Conservation (phyloP, 2,329 filamentous ascomycete genomes). For the Fusarium multiceps region DNA sequence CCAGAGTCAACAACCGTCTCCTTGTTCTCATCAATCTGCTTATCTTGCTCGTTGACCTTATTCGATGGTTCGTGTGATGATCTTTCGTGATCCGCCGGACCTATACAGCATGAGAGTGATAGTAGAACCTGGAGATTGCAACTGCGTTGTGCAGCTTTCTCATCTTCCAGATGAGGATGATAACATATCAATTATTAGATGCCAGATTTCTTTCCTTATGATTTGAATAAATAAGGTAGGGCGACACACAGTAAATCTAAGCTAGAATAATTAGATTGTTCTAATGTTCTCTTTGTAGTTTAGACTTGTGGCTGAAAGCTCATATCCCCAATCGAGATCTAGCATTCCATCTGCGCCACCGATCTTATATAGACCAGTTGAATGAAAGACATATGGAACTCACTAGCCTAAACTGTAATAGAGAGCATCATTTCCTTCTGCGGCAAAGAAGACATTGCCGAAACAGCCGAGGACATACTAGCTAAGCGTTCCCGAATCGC, state of each 20-base stretch:
- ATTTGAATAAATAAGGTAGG: too few relatives aligned
- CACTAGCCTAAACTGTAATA: background rate
- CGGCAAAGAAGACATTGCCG: background rate
- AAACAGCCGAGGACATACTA: background rate
- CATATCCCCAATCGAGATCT: background rate
- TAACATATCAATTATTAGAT: too few relatives aligned
- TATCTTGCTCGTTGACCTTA: too few relatives aligned
- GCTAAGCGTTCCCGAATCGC: background rate
- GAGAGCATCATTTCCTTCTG: background rate
- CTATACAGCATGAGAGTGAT: too few relatives aligned
- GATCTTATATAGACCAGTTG: background rate
- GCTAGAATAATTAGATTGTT: background rate
- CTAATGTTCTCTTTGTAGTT: background rate
- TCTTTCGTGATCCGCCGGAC: too few relatives aligned
- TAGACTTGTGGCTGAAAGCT: background rate
- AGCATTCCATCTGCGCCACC: background rate
- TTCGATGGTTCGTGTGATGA: too few relatives aligned
- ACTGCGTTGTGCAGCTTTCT: too few relatives aligned
- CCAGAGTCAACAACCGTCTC: background rate
- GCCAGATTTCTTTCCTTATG: too few relatives aligned
- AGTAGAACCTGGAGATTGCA: too few relatives aligned
- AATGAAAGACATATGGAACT: background rate
- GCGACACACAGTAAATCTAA: background rate
- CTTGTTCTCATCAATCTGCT: too few relatives aligned
- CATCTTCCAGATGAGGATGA: too few relatives aligned